Conservation (phyloP, 306 rosid species). For the Corylus heterophylla region DNA sequence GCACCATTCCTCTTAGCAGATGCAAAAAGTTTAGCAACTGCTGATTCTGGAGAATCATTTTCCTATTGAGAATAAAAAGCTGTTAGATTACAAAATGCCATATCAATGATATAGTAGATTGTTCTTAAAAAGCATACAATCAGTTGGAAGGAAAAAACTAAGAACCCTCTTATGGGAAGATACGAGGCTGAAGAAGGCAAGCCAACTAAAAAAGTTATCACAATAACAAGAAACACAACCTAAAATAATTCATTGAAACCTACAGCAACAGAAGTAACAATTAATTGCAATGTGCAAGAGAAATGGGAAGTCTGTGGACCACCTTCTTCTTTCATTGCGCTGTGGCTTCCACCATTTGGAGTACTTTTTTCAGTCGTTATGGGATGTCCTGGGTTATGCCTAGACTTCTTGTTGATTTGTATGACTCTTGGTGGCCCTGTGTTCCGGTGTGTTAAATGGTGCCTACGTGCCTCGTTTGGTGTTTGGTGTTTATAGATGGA, state of each 20-base stretch:
- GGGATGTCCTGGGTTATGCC: too few relatives aligned
- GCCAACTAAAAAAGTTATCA: constrained; percentile 6
- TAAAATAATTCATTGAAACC: constrained; percentile 1
- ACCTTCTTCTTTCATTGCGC: too few relatives aligned
- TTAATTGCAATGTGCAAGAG: background rate
- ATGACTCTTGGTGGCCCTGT: too few relatives aligned
- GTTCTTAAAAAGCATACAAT: background rate
- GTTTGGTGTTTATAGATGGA: too few relatives aligned
- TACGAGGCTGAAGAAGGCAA: background rate
- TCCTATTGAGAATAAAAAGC: constrained; percentile 52
- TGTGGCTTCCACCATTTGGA: too few relatives aligned
- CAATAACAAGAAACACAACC: constrained; percentile 6
- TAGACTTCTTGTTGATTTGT: too few relatives aligned
- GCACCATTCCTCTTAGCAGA: constrained; percentile 49
- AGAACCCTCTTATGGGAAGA: background rate
- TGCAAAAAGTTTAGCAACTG: constrained; percentile 84
- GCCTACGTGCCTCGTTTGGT: too few relatives aligned
- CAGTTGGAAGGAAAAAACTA: background rate
- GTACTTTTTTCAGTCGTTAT: too few relatives aligned
- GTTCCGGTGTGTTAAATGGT: too few relatives aligned
- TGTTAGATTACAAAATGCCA: constrained; percentile 15
- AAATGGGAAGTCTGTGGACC: too few relatives aligned
- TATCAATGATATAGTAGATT: background rate
- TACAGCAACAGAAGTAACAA: constrained; percentile 6
- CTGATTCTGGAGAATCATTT: constrained; percentile 73